Conservation (phyloP, 352 stramenopile species). For the Phytophthora kernoviae region DNA sequence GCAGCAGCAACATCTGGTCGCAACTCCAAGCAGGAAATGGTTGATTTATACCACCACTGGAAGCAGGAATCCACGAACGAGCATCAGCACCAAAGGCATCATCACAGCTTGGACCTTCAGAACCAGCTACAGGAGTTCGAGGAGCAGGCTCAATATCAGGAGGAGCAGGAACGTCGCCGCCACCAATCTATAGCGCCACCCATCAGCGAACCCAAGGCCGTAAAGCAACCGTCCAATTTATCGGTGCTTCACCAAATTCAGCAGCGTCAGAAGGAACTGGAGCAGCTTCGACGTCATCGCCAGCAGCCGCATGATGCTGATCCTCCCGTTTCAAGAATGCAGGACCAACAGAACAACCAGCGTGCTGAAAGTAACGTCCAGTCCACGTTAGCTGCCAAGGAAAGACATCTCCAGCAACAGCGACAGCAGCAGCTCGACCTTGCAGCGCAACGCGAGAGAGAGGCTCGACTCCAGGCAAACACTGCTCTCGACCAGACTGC, state of each 20-base stretch:
- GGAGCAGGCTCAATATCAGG: slow-evolving; percentile 33
- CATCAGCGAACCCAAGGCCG: slow-evolving; percentile 8
- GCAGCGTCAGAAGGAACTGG: slow-evolving; percentile 35
- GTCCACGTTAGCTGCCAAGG: slow-evolving; percentile 33
- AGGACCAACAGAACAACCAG: slow-evolving; percentile 17
- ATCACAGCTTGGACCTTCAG: slow-evolving; percentile 15
- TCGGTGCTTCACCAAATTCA: slow-evolving; percentile 40
- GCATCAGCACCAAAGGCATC: slow-evolving; percentile 22
- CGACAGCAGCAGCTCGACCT: slow-evolving; percentile 41
- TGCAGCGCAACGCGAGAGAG: slow-evolving; percentile 19
- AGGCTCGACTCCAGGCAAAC: slow-evolving; percentile 15
- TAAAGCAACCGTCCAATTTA: slow-evolving; percentile 14
- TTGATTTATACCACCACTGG: slow-evolving; percentile 37
- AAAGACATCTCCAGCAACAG: slow-evolving; percentile 43
- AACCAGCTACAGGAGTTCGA: slow-evolving; percentile 34
- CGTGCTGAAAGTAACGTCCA: slow-evolving; percentile 16
- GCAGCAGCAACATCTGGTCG: slow-evolving; percentile 14
- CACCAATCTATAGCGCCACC: slow-evolving; percentile 24
- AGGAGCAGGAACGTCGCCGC: slow-evolving; percentile 31
- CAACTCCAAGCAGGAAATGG: slow-evolving; percentile 37
- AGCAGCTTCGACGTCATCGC: slow-evolving; percentile 24
- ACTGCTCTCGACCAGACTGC: slow-evolving; percentile 39
- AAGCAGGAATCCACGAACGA: slow-evolving; percentile 40
- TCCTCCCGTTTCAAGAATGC: slow-evolving; percentile 17
- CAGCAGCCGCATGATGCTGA: slow-evolving; percentile 34